These are phyloP conservation scores for Phialocephala subalpina DNA, from an alignment of 2,329 filamentous ascomycete species.

Conservation along the genomic window DNA sequence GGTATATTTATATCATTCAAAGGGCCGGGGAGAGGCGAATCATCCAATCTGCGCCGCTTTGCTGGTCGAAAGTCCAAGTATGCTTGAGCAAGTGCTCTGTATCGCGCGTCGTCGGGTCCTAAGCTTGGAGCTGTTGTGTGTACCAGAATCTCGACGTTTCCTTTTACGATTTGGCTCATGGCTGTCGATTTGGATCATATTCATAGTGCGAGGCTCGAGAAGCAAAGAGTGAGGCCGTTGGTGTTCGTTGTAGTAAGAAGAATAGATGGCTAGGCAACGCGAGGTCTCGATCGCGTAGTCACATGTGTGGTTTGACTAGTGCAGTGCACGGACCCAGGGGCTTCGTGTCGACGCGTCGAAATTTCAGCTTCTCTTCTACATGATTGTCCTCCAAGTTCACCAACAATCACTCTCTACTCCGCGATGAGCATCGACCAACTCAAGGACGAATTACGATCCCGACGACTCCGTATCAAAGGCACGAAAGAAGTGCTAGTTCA, in stretches of 20 bases:
- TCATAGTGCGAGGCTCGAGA: constrained; percentile 13
- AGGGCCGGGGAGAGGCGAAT: constrained; percentile 43
- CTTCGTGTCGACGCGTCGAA: not conserved
- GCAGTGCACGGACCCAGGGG: not conserved
- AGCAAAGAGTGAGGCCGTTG: constrained; percentile 4
- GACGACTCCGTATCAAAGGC: not conserved
- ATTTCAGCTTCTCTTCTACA: not conserved
- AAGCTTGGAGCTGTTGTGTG: constrained; percentile 43
- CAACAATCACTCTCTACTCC: not conserved
- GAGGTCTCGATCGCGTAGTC: not conserved
- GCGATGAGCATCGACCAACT: not conserved
- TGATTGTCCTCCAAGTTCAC: not conserved
- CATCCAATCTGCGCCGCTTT: constrained; percentile 23
- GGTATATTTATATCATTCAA: constrained; percentile 49
- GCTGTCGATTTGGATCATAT: constrained; percentile 10
- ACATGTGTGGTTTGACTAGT: not conserved
- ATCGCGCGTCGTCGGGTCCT: constrained; percentile 43
- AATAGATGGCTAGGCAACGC: constrained; percentile 1
- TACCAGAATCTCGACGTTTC: constrained; percentile 44
- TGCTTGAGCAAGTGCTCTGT: constrained; percentile 42
- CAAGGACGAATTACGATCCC: not conserved
- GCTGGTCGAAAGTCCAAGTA: constrained; percentile 41
- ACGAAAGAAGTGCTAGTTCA: not conserved
- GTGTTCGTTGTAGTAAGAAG: not conserved
- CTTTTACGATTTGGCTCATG: constrained; percentile 34